phyloP scores from a whole-genome alignment of 1,284 basidiomycete genomes.

The Crepidotus sp. region DNA sequence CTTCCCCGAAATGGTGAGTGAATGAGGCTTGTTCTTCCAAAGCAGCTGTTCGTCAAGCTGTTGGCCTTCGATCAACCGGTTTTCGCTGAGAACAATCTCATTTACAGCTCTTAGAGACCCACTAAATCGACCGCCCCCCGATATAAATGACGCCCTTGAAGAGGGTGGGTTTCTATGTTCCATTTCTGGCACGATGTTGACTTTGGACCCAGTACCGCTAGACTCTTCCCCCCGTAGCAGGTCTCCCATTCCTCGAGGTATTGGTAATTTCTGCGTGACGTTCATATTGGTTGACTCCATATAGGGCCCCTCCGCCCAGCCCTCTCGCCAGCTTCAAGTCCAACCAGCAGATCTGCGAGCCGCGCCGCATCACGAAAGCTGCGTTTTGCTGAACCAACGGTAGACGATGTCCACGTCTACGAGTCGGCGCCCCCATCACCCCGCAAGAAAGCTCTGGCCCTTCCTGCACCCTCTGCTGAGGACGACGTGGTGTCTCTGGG shows the following conservation, averaged over 20 bases:
- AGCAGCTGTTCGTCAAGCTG: neutral
- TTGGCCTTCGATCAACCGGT: neutral
- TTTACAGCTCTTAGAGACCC: neutral
- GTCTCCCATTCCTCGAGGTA: conserved; percentile 1
- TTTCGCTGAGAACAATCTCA: neutral
- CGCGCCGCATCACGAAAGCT: conserved; percentile 33
- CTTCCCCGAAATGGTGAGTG: neutral
- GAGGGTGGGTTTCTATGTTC: neutral
- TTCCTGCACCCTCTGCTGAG: conserved; percentile 44
- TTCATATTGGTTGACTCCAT: conserved; percentile 13
- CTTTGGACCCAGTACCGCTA: neutral
- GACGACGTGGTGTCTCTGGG: conserved; percentile 45
- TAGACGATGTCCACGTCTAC: conserved; percentile 59
- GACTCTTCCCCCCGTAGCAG: conserved; percentile 4
- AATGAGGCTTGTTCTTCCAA: neutral
- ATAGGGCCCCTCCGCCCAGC: conserved; percentile 30
- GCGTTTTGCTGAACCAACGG: conserved; percentile 38
- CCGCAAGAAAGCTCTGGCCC: conserved; percentile 44
- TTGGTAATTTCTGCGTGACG: neutral
- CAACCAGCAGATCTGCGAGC: conserved; percentile 34
- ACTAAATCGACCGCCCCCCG: neutral
- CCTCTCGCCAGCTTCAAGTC: conserved; percentile 23
- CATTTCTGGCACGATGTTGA: neutral
- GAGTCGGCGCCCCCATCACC: conserved; percentile 73
- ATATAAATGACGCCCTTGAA: conserved; percentile 1